phyloP scores from a whole-genome alignment of 23 red algal species.

The Gracilariopsis chorda region DNA sequence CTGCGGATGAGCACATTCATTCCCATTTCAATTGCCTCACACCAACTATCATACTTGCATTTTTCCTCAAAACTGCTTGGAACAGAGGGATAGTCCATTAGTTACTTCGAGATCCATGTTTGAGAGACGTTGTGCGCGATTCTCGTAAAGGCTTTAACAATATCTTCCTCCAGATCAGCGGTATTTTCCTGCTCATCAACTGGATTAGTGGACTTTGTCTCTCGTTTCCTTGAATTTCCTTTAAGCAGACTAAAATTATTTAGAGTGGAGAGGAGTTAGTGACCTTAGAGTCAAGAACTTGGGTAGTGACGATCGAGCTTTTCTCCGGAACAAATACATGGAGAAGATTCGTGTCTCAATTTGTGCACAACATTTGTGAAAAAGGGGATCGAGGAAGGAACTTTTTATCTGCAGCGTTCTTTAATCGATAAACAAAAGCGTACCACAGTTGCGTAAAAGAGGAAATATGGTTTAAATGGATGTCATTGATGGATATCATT shows the following conservation, averaged over 20 bases:
- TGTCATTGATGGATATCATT: background rate
- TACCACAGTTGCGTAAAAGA: background rate
- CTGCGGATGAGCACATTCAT: background rate
- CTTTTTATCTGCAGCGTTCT: too few relatives aligned
- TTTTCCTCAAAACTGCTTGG: background rate
- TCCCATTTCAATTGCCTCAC: background rate
- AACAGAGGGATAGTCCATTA: background rate
- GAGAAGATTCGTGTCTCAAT: too few relatives aligned
- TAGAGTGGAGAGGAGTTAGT: background rate
- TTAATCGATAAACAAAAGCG: too few relatives aligned
- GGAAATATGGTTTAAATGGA: background rate
- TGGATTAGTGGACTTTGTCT: background rate
- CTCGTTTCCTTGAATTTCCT: background rate
- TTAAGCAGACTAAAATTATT: background rate
- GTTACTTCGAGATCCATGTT: background rate
- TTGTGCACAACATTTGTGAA: too few relatives aligned
- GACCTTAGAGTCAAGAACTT: background rate
- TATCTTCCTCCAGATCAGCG: background rate
- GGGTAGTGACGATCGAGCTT: background rate
- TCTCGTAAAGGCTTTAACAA: background rate
- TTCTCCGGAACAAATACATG: too few relatives aligned
- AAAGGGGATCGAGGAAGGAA: too few relatives aligned
- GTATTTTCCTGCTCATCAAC: too few relatives aligned
- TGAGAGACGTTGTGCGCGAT: background rate
- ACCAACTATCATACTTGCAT: background rate